Conservation (phyloP, 306 rosid genomes). For the Quercus mongolica region DNA sequence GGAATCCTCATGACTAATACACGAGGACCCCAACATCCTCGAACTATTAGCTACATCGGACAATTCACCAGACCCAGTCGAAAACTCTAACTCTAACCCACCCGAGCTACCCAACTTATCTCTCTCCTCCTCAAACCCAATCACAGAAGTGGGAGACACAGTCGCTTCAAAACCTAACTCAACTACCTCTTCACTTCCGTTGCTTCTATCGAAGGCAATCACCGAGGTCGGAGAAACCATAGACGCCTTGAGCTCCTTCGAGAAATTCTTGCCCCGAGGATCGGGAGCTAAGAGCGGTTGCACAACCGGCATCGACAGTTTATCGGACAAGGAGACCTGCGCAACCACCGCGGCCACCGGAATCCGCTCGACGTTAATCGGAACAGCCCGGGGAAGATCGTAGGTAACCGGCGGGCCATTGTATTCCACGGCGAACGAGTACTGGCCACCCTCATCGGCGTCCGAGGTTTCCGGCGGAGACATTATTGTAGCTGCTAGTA, state of each 20-base stretch:
- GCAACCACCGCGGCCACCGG: conserved; percentile 64
- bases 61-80: conserved; percentile 47
- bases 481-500: conserved; percentile 38
- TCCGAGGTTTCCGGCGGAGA: conserved; percentile 46
- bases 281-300: conserved; percentile 65
- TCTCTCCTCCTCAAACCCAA: conserved; percentile 54
- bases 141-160: conserved; percentile 77
- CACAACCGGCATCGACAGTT: conserved; percentile 72
- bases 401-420: conserved; percentile 67
- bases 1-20: conserved; percentile 48
- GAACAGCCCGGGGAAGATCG: conserved; percentile 73
- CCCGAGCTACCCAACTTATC: conserved; percentile 85
- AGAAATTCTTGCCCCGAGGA: conserved; percentile 39
- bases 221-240: conserved; percentile 79
- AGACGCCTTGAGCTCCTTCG: conserved; percentile 53
- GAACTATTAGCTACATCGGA: conserved; percentile 42
- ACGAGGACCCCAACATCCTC: conserved; percentile 29
- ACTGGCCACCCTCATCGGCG: conserved; percentile 34
- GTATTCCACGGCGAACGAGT: conserved; percentile 77
- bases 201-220: conserved; percentile 52
- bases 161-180: conserved; percentile 46
- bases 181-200: conserved; percentile 38
- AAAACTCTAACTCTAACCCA: conserved; percentile 59
- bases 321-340: conserved; percentile 43
- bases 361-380: conserved; percentile 58